Evolutionary conservation across 257 asterid genomes (phyloP).

Genomic region (Jacaranda copaia): DNA sequence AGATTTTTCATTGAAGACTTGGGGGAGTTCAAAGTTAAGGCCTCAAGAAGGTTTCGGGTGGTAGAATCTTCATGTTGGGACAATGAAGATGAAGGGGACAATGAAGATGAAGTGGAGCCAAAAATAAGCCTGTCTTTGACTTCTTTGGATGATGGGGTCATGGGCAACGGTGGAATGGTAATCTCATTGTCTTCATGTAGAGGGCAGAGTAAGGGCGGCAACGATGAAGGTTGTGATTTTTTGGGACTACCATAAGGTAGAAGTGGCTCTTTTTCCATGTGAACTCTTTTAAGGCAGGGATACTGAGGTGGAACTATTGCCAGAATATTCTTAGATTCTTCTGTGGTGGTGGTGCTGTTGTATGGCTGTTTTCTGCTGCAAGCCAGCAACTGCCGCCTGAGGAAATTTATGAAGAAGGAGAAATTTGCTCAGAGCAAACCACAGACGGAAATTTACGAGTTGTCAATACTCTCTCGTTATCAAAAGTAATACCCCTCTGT

Average conservation of each 20-base stretch:
- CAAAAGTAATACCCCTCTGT: no score
- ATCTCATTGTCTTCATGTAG: conserved; percentile 45
- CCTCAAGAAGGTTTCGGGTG: conserved; percentile 32
- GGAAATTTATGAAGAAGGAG: not conserved
- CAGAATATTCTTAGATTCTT: not conserved
- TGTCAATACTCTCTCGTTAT: no score
- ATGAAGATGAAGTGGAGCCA: conserved; percentile 33
- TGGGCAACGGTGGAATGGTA: conserved; percentile 37
- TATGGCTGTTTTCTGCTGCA: conserved; percentile 3
- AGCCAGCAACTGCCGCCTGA: not conserved
- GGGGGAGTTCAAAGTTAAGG: conserved; percentile 31
- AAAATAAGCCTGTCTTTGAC: conserved; percentile 46
- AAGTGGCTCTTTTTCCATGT: conserved; percentile 45
- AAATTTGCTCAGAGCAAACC: no score
- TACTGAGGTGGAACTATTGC: not conserved
- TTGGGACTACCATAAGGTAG: conserved; percentile 29
- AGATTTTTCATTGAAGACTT: not conserved
- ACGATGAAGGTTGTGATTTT: conserved; percentile 2
- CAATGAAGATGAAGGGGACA: conserved; percentile 24
- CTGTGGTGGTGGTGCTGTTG: not conserved
- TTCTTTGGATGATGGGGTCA: conserved; percentile 42
- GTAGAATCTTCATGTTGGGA: conserved; percentile 15
- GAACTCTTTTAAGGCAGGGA: not conserved
- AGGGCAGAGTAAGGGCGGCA: conserved; percentile 33
- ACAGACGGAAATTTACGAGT: no score